These are phyloP conservation scores for Primulina eburnea DNA, from an alignment of 257 asterid species.

Conservation along the genomic window DNA sequence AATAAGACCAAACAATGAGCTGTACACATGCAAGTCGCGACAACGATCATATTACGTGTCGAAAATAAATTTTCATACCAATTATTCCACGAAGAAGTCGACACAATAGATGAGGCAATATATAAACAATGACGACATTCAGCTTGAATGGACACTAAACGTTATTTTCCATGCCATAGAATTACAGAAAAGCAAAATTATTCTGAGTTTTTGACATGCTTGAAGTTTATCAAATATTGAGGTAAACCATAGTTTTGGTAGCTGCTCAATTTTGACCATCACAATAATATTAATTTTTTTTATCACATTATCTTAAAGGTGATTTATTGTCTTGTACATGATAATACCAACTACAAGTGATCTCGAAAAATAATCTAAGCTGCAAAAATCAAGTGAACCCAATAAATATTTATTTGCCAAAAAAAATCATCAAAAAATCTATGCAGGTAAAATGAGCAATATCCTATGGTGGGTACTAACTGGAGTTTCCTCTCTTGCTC, in stretches of 20 bases:
- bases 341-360: background rate
- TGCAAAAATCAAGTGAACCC: background rate
- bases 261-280: background rate
- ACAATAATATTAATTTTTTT: background rate
- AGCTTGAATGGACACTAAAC: background rate
- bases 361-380: background rate
- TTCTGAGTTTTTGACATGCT: background rate
- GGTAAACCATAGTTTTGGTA: background rate
- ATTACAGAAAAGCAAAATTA: background rate
- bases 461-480: background rate
- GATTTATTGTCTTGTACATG: background rate
- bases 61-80: slow-evolving; percentile 15
- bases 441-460: background rate
- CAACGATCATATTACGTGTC: slow-evolving; percentile 22
- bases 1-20: slow-evolving; percentile 5
- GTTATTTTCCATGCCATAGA: background rate
- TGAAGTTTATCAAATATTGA: background rate
- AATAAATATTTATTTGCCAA: background rate
- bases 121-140: background rate
- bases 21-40: slow-evolving; percentile 21
- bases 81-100: too few species aligned
- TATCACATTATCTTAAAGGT: background rate
- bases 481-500: slow-evolving; percentile 11
- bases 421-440: background rate
- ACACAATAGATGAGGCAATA: background rate